Evolutionary conservation across 345 rosid species (phyloP).

Genomic region (Bruguiera gymnorhiza): DNA sequence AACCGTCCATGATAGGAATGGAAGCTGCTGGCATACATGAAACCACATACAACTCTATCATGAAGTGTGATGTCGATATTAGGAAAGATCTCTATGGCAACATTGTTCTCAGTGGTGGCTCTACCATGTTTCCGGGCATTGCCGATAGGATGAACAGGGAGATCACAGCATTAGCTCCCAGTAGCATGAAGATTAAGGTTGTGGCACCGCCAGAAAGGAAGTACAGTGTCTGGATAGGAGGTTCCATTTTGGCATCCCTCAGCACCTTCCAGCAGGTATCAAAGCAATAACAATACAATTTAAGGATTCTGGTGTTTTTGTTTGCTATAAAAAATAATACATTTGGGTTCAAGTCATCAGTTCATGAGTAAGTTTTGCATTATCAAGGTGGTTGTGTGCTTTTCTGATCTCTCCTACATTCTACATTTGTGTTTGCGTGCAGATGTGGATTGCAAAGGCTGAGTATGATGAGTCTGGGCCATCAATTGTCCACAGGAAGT

Average conservation of each 20-base stretch:
- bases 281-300: not conserved
- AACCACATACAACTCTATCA: constrained; percentile 56
- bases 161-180: constrained; percentile 61
- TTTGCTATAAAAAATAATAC: too few relatives aligned
- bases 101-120: constrained; percentile 61
- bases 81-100: constrained; percentile 59
- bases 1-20: constrained; percentile 73
- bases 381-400: not conserved
- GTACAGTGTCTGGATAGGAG: constrained; percentile 66
- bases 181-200: constrained; percentile 61
- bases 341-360: not conserved
- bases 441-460: constrained; percentile 76
- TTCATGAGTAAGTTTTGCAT: not conserved
- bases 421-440: constrained; percentile 27
- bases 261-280: constrained; percentile 65
- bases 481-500: constrained; percentile 68
- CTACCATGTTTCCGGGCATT: constrained; percentile 71
- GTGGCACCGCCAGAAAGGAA: constrained; percentile 63
- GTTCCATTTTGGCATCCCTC: constrained; percentile 57
- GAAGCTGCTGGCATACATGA: constrained; percentile 59
- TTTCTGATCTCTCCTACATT: not conserved
- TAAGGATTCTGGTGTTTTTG: too few relatives aligned
- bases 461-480: constrained; percentile 68
- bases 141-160: constrained; percentile 81
- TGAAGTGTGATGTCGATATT: constrained; percentile 64